These are phyloP conservation scores for Fusarium avenaceum DNA, from an alignment of 2,329 filamentous ascomycete species.

Conservation along the genomic window DNA sequence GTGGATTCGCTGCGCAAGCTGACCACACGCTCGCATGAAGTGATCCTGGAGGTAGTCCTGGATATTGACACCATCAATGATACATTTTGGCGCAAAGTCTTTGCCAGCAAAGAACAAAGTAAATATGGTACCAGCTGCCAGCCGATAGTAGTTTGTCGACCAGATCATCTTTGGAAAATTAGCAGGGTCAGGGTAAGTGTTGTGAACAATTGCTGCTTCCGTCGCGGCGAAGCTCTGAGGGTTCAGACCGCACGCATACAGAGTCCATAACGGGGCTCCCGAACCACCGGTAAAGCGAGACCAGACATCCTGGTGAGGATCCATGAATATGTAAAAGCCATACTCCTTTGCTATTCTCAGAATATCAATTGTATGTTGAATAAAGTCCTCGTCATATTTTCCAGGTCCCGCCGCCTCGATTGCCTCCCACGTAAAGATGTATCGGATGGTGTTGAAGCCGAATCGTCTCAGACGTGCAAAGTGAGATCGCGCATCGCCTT, in stretches of 20 bases:
- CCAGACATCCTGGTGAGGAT: conserved; percentile 99
- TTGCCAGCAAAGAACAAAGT: conserved; percentile 92
- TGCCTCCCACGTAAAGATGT: conserved; percentile 99
- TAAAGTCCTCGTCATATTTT: conserved; percentile 93
- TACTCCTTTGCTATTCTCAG: conserved; percentile 88
- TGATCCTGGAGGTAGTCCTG: conserved; percentile 94
- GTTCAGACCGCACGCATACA: conserved; percentile 94
- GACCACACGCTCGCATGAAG: conserved; percentile 82
- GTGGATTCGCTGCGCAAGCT: conserved; percentile 86
- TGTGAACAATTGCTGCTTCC: conserved; percentile 94
- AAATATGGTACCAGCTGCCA: conserved; percentile 91
- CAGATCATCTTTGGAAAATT: conserved; percentile 99
- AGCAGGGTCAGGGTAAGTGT: conserved; percentile 87
- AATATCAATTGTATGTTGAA: conserved; percentile 88
- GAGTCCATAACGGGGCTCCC: conserved; percentile 96
- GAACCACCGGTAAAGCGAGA: conserved; percentile 94
- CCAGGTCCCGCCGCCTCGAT: conserved; percentile 93
- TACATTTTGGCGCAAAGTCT: conserved; percentile 95
- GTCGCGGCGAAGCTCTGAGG: conserved; percentile 87
- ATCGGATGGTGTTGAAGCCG: conserved; percentile 96
- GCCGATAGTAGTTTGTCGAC: conserved; percentile 94
- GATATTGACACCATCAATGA: conserved; percentile 95
- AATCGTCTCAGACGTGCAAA: conserved; percentile 88
- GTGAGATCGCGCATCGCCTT: conserved; percentile 86
- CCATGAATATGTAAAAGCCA: conserved; percentile 98